Evolutionary conservation across 83 land plant genomes (phyloP), one percentile per base, ranked within the genome.

Genomic region (Picea abies): DNA sequence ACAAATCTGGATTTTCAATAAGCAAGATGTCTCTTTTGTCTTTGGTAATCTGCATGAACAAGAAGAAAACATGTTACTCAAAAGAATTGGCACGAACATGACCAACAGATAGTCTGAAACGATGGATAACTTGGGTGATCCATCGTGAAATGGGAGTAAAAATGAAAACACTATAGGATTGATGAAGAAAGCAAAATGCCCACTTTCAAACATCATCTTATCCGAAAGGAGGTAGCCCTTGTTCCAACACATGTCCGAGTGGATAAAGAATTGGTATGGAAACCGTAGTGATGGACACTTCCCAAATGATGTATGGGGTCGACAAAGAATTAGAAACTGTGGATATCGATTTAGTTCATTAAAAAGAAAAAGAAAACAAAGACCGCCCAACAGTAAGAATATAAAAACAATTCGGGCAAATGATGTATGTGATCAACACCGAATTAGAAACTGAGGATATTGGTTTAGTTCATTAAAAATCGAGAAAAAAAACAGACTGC

Each of bases 41-140:
- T 75, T 75, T 75, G 29, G 78, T 75, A 16, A 75, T 75, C 78
- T 75, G 78, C 78, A 75, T 75, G 78, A 75, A 75, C 78, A 75
- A 75, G 78, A 75, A 75, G 15, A 75, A 75, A 49, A 75, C 29
- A 22, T 75, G 78, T 75, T 75, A 75, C 78, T 75, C 60, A 75
- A 44, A 75, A 47, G 58, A 75, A 75, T 47, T 75, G 60, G 78
- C 78, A 7, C 47, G 78, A 75, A 75, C 22, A 41, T 75, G 78
- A 71, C n/a, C 47, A 47, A 75, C 58, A 75, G 60, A 75, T 75
- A 41, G 78, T 75, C 58, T 75, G 78, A 75, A 75, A 75, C 78
- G 78, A 23, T 47, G 52, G 78, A 75, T n/a, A 22, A 29, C 29
- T 47, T 75, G 78, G 78, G 22, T 75, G 78, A 47, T n/a, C 58